Evolutionary conservation across 75 land plant species (phyloP), one percentile per base, ranked within the genome.

Genomic region (Sequoiadendron giganteum): DNA sequence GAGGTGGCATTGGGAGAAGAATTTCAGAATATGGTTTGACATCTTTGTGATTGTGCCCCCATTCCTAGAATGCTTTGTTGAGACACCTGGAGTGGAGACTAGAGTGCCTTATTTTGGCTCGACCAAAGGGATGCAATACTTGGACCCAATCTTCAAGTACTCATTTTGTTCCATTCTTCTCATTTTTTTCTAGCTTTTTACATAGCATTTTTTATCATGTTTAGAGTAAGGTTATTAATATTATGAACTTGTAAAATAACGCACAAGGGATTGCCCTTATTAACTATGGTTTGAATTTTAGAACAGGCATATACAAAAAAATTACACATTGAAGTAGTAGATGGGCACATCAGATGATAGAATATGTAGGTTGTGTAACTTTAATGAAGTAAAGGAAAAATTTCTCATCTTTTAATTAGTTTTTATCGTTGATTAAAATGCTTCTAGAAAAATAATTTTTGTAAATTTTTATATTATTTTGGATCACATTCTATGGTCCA

Each of bases 31-130:
- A 4, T 97, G 99, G 99, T 96, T 97, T 88, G 95, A 94, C 58
- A 89, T 95, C 10, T 52, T 90, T 48, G 93, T 93, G n/a, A 84
- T 97, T 13, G 42, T 96, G n/a, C n/a, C n/a, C n/a, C n/a, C n/a
- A n/a, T n/a, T n/a, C n/a, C n/a, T n/a, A n/a, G n/a, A n/a, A n/a
- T 97, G 99, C 92, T 97, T 97, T 86, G 89, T 93, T 34, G 94
- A 96, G 43, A 87, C 91, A 38, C 93, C 93, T 38, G 99, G 99
- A n/a, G 97, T 97, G 34, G 93, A 93, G 88, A 95, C 98, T 36
- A 89, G 98, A 47, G 97, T 94, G 49, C 94, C 96, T 52, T 25
- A 91, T 45, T 97, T 96, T 84, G 99, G 99, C 11, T 95, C 99
- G 79, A 92, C 94, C 43, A 68, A 89, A 45, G 89, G 92, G 34